These are phyloP conservation scores for Cucumis sativus DNA, from an alignment of 306 rosid genomes.

Conservation along the genomic window Cucumber_9930_V3 NC_026655.2:8422001-8422500, in stretches of 20 bases:
- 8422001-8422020: not conserved
- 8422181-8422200: not conserved
- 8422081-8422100: not conserved
- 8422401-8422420: slow-evolving; percentile 41
- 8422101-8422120: not conserved
- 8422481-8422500: slow-evolving; percentile 46
- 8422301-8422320: slow-evolving; percentile 34
- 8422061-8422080: not conserved
- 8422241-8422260: slow-evolving; percentile 24
- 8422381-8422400: slow-evolving; percentile 38
- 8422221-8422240: slow-evolving; percentile 36
- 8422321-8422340: slow-evolving; percentile 45
- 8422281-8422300: slow-evolving; percentile 26
- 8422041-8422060: not conserved
- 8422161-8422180: slow-evolving; percentile 1
- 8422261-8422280: slow-evolving; percentile 37
- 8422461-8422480: slow-evolving; percentile 50
- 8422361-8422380: slow-evolving; percentile 38
- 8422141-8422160: not conserved
- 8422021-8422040: not conserved
- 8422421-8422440: slow-evolving; percentile 42
- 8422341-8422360: slow-evolving; percentile 44
- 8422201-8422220: not conserved
- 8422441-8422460: slow-evolving; percentile 41
- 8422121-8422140: not conserved